These are phyloP conservation scores for Ceratocystis eucalypticola DNA, from an alignment of 2,329 filamentous ascomycete genomes.

Conservation along the genomic window DNA sequence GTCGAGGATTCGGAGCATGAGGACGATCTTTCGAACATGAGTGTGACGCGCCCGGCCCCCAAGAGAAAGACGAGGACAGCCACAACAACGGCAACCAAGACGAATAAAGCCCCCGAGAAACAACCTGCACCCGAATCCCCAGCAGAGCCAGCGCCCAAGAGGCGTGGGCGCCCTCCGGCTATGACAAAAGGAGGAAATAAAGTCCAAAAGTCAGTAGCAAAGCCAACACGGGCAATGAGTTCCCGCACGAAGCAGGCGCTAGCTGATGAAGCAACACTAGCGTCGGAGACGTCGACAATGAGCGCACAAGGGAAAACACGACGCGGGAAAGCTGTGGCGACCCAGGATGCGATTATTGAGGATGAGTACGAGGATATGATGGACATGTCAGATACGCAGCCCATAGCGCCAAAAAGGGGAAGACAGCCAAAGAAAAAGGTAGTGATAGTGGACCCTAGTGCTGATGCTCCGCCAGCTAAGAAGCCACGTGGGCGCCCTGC, in stretches of 20 bases:
- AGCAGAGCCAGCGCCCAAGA: slow-evolving; percentile 1
- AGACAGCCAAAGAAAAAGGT: neutral
- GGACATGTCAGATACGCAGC: neutral
- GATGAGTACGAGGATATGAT: neutral
- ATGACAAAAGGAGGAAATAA: slow-evolving; percentile 5
- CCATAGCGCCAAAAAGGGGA: neutral
- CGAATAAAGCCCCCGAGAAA: neutral
- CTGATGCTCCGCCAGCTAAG: neutral
- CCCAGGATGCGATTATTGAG: neutral
- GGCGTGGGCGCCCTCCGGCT: neutral
- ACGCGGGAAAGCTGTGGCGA: neutral
- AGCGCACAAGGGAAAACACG: neutral
- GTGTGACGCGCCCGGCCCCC: slow-evolving; percentile 4
- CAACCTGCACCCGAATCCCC: neutral
- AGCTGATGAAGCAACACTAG: neutral
- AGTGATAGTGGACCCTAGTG: neutral
- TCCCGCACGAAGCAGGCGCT: slow-evolving; percentile 5
- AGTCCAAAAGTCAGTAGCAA: slow-evolving; percentile 10
- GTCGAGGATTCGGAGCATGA: slow-evolving; percentile 14
- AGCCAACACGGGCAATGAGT: neutral
- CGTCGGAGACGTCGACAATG: neutral
- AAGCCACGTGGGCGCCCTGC: neutral
- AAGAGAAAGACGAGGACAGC: neutral
- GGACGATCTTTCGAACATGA: slow-evolving; percentile 16
- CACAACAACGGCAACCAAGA: neutral